Evolutionary conservation across 2,329 filamentous ascomycete species (phyloP).

Genomic region (Lizonia empirigonia): DNA sequence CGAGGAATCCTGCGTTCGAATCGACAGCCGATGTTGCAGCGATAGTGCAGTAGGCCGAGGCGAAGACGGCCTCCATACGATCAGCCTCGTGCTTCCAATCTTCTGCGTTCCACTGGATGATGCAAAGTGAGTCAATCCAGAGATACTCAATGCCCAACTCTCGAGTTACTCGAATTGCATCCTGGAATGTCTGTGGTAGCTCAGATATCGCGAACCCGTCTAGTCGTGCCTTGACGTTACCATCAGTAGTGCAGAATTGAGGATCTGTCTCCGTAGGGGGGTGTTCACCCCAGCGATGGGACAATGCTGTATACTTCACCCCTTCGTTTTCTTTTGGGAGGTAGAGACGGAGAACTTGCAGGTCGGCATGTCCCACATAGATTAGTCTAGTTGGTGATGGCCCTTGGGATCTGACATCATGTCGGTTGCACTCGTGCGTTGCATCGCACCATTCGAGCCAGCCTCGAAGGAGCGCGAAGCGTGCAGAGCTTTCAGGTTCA

Average conservation of each 20-base stretch:
- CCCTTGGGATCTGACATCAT: constrained; percentile 1
- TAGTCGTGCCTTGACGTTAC: constrained; percentile 11
- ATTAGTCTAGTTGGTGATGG: constrained; percentile 19
- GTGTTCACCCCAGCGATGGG: constrained; percentile 25
- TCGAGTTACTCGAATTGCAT: constrained; percentile 3
- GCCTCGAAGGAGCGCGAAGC: too few relatives aligned
- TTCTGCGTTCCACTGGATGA: too few relatives aligned
- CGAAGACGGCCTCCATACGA: constrained; percentile 9
- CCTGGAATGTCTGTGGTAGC: constrained; percentile 18
- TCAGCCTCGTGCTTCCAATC: constrained; percentile 10
- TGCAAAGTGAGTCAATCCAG: constrained; percentile 22
- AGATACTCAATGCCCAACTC: constrained; percentile 7
- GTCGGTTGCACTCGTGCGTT: constrained; percentile 12
- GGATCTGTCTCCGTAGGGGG: constrained; percentile 6
- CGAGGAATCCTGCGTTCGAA: constrained; percentile 24
- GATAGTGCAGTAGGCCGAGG: constrained; percentile 7
- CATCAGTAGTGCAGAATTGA: constrained; percentile 20
- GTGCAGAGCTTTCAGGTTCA: too few relatives aligned
- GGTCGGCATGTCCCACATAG: constrained; percentile 16
- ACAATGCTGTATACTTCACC: constrained; percentile 21
- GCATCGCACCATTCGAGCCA: constrained; percentile 16
- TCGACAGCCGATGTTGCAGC: constrained; percentile 18
- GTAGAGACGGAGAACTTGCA: constrained; percentile 18
- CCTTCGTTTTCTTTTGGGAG: constrained; percentile 5
- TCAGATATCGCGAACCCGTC: constrained; percentile 18